Conservation (phyloP, 75 land plant species). For the Sequoiadendron giganteum region DNA sequence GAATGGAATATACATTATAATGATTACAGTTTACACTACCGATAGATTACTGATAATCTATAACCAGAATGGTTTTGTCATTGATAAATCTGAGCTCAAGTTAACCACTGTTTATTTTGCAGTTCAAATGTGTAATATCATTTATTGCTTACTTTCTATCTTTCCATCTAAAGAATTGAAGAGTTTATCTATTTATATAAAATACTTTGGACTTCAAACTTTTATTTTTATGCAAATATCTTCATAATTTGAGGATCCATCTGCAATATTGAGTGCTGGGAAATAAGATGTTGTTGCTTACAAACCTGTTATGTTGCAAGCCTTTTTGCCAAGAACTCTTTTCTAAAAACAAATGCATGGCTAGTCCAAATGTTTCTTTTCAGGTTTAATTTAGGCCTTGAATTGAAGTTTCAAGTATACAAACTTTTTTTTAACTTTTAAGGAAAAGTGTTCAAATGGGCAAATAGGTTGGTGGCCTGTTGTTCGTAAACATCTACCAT, state of each 20-base stretch:
- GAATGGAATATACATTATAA: neutral
- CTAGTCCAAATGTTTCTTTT: neutral
- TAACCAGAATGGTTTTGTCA: neutral
- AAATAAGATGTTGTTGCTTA: neutral
- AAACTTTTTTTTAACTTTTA: too few relatives aligned
- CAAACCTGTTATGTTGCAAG: neutral
- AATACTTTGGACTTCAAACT: neutral
- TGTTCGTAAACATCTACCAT: too few relatives aligned
- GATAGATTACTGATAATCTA: neutral
- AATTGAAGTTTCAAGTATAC: neutral
- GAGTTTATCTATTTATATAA: neutral
- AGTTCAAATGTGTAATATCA: neutral
- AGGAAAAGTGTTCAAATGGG: too few relatives aligned
- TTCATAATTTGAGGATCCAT: neutral
- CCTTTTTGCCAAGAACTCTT: neutral
- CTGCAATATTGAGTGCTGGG: neutral
- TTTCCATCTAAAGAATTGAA: neutral
- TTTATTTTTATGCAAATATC: neutral
- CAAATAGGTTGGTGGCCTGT: too few relatives aligned
- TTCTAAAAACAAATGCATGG: neutral
- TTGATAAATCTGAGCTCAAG: neutral
- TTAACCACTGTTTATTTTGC: neutral
- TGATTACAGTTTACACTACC: neutral
- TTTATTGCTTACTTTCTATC: neutral
- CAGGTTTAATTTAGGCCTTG: neutral